Evolutionary conservation across 1,284 basidiomycete genomes (phyloP).

Genomic region (Melampsora americana): DNA sequence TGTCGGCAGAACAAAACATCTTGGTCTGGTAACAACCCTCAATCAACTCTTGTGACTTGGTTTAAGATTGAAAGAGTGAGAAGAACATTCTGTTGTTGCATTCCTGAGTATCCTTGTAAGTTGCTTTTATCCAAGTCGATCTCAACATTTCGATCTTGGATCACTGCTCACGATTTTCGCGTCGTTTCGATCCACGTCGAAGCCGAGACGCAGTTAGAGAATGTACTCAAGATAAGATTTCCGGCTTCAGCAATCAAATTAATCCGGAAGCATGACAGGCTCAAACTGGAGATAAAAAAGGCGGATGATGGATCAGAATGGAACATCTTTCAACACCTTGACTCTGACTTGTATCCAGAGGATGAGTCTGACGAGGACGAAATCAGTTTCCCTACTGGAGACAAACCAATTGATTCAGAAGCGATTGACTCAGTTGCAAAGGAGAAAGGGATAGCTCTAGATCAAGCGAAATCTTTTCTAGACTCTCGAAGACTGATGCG

Average conservation of each 20-base stretch:
- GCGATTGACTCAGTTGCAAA: background rate
- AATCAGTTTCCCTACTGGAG: background rate
- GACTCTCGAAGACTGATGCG: slow-evolving; percentile 26
- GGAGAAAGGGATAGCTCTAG: slow-evolving; percentile 10
- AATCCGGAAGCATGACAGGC: slow-evolving; percentile 30
- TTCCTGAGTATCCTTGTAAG: slow-evolving; percentile 6
- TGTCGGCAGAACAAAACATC: slow-evolving; percentile 35
- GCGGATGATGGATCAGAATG: slow-evolving; percentile 38
- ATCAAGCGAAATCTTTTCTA: slow-evolving; percentile 15
- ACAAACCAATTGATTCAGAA: slow-evolving; percentile 3
- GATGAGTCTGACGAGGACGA: slow-evolving; percentile 43
- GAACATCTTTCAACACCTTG: slow-evolving; percentile 37
- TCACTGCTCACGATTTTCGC: background rate
- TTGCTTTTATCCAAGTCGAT: background rate
- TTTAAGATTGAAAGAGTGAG: slow-evolving; percentile 40
- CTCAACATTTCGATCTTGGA: background rate
- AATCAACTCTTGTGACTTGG: slow-evolving; percentile 24
- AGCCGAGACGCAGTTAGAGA: background rate
- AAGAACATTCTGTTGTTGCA: slow-evolving; percentile 42
- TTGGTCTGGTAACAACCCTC: slow-evolving; percentile 33
- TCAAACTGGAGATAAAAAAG: slow-evolving; percentile 29
- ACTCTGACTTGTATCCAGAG: slow-evolving; percentile 30
- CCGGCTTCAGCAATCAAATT: slow-evolving; percentile 40
- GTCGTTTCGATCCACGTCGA: too few relatives aligned
- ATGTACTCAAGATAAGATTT: slow-evolving; percentile 37